Evolutionary conservation across 371 early-diverging fungal genomes (phyloP).

Genomic region (Lichtheimia corymbifera): DNA sequence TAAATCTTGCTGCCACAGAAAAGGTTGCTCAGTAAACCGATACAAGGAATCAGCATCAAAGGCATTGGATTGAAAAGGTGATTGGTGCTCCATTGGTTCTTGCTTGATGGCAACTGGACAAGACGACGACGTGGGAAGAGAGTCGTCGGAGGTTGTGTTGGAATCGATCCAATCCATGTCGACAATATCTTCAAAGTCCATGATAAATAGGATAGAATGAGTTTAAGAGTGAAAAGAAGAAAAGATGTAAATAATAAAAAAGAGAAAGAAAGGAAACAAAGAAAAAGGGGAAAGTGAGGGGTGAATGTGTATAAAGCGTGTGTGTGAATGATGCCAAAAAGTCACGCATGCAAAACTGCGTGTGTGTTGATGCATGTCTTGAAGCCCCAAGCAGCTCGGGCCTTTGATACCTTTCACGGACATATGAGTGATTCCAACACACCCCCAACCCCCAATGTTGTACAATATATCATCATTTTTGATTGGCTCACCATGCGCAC

Average conservation of each 20-base stretch:
- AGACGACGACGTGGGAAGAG: conserved; percentile 2
- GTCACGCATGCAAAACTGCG: too few relatives aligned
- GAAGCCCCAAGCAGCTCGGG: conserved; percentile 1
- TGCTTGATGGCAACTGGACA: conserved; percentile 9
- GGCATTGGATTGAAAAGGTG: background rate
- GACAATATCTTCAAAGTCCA: conserved; percentile 54
- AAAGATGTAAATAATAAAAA: background rate
- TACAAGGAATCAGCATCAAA: conserved; percentile 4
- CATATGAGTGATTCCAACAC: too few relatives aligned
- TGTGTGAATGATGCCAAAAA: background rate
- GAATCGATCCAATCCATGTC: conserved; percentile 51
- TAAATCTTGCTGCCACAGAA: conserved; percentile 17
- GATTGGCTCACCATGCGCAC: too few relatives aligned
- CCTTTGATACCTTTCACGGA: background rate
- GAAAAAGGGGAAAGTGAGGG: conserved; percentile 2
- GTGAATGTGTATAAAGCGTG: too few relatives aligned
- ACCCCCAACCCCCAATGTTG: too few relatives aligned
- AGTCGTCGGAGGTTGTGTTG: conserved; percentile 12
- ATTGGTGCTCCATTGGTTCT: conserved; percentile 9
- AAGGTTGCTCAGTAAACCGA: conserved; percentile 3
- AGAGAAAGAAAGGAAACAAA: conserved; percentile 2
- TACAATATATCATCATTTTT: too few relatives aligned
- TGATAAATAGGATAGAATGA: conserved; percentile 5
- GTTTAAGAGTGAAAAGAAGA: conserved; percentile 8
- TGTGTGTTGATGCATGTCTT: background rate